These are phyloP conservation scores for Pseudomassariella vexata DNA, from an alignment of 2,329 filamentous ascomycete genomes.

Conservation along the genomic window DNA sequence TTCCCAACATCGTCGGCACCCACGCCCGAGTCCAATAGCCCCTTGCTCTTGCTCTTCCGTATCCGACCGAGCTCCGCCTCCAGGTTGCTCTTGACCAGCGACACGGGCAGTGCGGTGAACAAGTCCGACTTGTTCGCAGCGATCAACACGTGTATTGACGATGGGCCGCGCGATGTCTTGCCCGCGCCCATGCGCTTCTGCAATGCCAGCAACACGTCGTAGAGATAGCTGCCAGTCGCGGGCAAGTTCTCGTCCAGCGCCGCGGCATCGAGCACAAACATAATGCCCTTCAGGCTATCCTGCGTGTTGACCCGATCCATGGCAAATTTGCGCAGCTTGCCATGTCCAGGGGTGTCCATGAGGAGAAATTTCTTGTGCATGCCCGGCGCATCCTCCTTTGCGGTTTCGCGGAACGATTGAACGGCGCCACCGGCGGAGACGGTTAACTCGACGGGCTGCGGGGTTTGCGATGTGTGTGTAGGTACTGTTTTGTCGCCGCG, in stretches of 20 bases:
- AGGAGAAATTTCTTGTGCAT: conserved; percentile 67
- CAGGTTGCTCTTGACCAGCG: conserved; percentile 66
- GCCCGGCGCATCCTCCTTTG: conserved; percentile 50
- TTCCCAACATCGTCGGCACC: conserved; percentile 54
- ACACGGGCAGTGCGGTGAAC: conserved; percentile 82
- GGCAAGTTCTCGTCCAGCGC: conserved; percentile 59
- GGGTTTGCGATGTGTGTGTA: conserved; percentile 51
- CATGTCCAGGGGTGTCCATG: conserved; percentile 89
- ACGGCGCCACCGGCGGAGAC: conserved; percentile 37
- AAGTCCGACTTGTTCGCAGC: conserved; percentile 95
- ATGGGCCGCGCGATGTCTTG: conserved; percentile 51
- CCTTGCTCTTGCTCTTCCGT: conserved; percentile 69
- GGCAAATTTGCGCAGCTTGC: conserved; percentile 76
- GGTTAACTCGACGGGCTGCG: conserved; percentile 49
- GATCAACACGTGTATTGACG: conserved; percentile 68
- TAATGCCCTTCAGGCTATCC: conserved; percentile 47
- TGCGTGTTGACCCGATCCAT: conserved; percentile 38
- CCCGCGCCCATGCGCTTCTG: conserved; percentile 63
- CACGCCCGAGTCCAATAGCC: conserved; percentile 76
- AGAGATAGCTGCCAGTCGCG: conserved; percentile 76
- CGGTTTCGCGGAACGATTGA: conserved; percentile 40
- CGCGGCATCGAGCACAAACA: conserved; percentile 87
- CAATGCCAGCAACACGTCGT: conserved; percentile 78
- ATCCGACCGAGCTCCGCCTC: conserved; percentile 79
- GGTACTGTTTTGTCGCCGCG: conserved; percentile 38